These are phyloP conservation scores for Teratosphaeria destructans DNA, from an alignment of 2,329 filamentous ascomycete species.

Conservation along the genomic window DNA sequence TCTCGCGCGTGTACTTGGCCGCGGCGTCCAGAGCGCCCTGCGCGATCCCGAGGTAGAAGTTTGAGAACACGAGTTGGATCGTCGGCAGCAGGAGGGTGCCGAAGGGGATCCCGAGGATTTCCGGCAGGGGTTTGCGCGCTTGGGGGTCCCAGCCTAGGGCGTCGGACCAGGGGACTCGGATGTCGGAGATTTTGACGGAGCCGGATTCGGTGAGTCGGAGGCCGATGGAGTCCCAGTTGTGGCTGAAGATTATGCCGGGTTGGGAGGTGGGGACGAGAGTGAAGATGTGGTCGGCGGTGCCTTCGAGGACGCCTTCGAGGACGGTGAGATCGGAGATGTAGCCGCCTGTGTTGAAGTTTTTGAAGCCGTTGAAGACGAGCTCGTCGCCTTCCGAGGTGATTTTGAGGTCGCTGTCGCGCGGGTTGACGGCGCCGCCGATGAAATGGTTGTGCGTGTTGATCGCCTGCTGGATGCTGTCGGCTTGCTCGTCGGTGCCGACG, in stretches of 20 bases:
- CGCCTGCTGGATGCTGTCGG: slow-evolving; percentile 44
- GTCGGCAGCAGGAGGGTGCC: slow-evolving; percentile 50
- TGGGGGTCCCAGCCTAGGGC: slow-evolving; percentile 49
- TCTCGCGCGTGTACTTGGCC: slow-evolving; percentile 44
- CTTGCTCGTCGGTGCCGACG: slow-evolving; percentile 51
- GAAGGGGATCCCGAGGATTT: slow-evolving; percentile 44
- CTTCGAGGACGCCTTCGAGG: slow-evolving; percentile 51
- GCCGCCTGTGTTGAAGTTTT: slow-evolving; percentile 58
- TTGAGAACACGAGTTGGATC: slow-evolving; percentile 56
- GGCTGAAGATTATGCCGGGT: slow-evolving; percentile 45
- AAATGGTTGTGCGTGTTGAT: slow-evolving; percentile 57
- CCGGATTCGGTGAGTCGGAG: slow-evolving; percentile 55
- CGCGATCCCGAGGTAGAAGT: slow-evolving; percentile 56
- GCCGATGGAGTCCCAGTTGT: slow-evolving; percentile 57
- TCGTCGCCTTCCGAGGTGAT: slow-evolving; percentile 46
- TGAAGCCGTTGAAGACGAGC: slow-evolving; percentile 51
- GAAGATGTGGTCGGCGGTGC: slow-evolving; percentile 52
- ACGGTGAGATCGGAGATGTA: slow-evolving; percentile 57
- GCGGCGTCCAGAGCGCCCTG: slow-evolving; percentile 48
- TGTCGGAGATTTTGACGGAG: slow-evolving; percentile 49
- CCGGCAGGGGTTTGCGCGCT: slow-evolving; percentile 41
- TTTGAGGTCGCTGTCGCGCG: slow-evolving; percentile 50
- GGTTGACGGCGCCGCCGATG: slow-evolving; percentile 55
- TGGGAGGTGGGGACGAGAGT: slow-evolving; percentile 50
- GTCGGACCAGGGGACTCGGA: slow-evolving; percentile 48